Conservation (phyloP, 2,329 filamentous ascomycete species). For the Raffaelea albimanens region DNA sequence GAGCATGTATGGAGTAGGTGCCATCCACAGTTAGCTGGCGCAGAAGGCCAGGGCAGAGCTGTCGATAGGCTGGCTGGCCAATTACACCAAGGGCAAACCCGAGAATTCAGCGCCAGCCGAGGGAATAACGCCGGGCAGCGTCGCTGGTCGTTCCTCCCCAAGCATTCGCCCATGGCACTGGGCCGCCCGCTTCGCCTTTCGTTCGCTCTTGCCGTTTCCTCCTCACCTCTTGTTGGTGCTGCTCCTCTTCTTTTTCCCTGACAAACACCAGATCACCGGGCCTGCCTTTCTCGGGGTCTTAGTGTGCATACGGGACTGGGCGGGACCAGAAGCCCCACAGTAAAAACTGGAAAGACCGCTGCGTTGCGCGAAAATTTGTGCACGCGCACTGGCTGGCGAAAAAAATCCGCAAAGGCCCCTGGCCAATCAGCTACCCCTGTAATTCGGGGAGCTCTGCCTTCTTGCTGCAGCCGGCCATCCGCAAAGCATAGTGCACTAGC, state of each 20-base stretch:
- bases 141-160: no score
- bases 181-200: no score
- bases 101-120: no score
- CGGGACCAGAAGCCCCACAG: neutral
- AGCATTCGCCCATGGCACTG: no score
- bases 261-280: neutral
- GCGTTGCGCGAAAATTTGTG: neutral
- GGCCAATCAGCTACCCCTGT: constrained; percentile 3
- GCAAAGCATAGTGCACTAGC: neutral
- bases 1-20: no score
- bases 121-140: no score
- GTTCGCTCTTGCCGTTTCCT: neutral
- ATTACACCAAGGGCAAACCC: no score
- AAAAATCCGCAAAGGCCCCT: constrained; percentile 2
- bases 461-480: neutral
- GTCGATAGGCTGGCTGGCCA: no score
- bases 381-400: constrained; percentile 4
- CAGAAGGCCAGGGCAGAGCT: no score
- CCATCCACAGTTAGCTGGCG: no score
- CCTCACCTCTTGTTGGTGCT: neutral
- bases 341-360: neutral
- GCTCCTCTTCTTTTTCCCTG: neutral
- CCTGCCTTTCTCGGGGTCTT: neutral
- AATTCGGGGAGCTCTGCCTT: neutral
- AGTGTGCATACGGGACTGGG: constrained; percentile 1